Evolutionary conservation across 345 rosid species (phyloP).

Genomic region (Heritiera fomes): DNA sequence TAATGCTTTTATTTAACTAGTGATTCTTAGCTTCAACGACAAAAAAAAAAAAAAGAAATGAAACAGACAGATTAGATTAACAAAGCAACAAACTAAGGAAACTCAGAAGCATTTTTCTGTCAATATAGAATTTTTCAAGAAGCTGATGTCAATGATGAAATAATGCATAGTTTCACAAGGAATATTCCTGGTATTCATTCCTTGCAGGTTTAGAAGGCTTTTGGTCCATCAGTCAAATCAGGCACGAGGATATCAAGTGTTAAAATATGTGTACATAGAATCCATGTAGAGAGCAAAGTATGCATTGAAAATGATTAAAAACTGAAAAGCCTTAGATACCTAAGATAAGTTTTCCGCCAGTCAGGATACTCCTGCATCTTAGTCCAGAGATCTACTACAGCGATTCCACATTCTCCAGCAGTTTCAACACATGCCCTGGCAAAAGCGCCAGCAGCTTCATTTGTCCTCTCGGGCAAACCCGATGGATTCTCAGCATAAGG

Average conservation of each 20-base stretch:
- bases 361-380: conserved; percentile 67
- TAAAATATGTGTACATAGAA: neutral
- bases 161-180: neutral
- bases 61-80: neutral
- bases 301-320: neutral
- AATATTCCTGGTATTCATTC: neutral
- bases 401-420: conserved; percentile 55
- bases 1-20: neutral
- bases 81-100: neutral
- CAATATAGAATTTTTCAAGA: neutral
- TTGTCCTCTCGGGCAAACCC: conserved; percentile 82
- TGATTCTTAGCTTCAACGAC: neutral
- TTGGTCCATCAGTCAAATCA: neutral
- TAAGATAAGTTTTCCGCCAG: conserved; percentile 61
- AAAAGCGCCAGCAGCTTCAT: conserved; percentile 76
- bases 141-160: neutral
- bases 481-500: conserved; percentile 65
- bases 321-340: conserved; percentile 33
- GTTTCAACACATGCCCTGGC: conserved; percentile 62
- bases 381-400: conserved; percentile 71
- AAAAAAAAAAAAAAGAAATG: neutral
- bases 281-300: neutral
- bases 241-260: neutral
- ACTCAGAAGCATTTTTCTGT: neutral
- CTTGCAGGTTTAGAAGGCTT: neutral